Base-by-base conservation (phyloP, 495 filamentous ascomycete species). In the Jackrogersella minutella region DNA sequence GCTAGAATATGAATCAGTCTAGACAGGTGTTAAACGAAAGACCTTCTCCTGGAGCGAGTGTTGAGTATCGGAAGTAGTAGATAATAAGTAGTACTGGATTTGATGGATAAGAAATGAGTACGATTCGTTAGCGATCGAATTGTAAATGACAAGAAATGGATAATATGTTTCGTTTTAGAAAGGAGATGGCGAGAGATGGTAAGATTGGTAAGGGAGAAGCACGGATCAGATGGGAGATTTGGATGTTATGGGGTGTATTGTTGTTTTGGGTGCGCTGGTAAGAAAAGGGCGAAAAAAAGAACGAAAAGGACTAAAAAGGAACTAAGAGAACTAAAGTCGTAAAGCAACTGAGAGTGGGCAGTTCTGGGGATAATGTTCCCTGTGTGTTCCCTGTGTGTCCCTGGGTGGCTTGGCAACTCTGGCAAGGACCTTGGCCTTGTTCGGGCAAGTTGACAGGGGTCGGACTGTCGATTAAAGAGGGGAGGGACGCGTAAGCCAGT, bases 401-500 rank as follows among this genome's bases (percentile, higher is more conserved):
- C 52, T 68, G 47, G 60, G 71, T 66, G 52, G 59, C 69, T 75
- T 69, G 74, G 72, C 64, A 59, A 39, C 56, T 68, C 74, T 69
- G 74, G 72, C 64, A 59, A 39, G 46, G 44, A 73, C n/a, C 60
- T 70, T 68, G 71, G 69, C 64, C 68, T 63, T 59, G 74, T 69
- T n/a, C 68, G 61, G 70, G 61, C 65, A 52, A 52, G 49, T 60
- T 64, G 46, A 53, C 70, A 73, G 67, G 73, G 73, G 66, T 72
- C 41, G 59, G 66, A 63, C 39, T 62, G 49, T 67, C 62, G 58
- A 72, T 66, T 61, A 59, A 69, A 62, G 64, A 68, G 71, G 69
- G 71, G 73, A 69, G 58, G 78, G 76, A 74, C 76, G 78, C 77
- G 78, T 79, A 75, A 79, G 74, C 77, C 69, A 72, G 72, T 58